Evolutionary conservation across 129 eudicot genomes (phyloP).

Genomic region (Tagetes erecta): DNA sequence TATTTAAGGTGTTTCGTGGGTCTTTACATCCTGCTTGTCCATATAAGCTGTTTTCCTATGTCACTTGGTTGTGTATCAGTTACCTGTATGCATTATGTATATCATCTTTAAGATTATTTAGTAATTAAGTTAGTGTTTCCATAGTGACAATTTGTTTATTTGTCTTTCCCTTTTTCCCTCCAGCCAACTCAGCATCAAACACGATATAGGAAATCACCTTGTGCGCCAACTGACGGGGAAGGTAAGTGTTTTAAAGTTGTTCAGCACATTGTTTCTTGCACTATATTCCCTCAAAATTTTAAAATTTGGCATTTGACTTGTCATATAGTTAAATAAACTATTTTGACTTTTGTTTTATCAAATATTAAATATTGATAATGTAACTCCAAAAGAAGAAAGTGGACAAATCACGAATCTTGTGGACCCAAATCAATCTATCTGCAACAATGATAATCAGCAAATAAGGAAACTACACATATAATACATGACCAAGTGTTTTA

Average conservation of each 20-base stretch:
- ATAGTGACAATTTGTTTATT: constrained; percentile 13
- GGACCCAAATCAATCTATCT: not conserved
- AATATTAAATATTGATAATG: not conserved
- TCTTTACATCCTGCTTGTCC: constrained; percentile 9
- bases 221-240: constrained; percentile 87
- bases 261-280: not conserved
- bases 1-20: not conserved
- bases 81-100: not conserved
- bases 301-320: not conserved
- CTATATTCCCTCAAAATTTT: constrained; percentile 4
- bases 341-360: not conserved
- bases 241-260: constrained; percentile 41
- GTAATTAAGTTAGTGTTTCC: not conserved
- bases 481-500: no score
- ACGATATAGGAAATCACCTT: constrained; percentile 83
- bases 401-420: not conserved
- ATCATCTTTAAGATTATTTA: constrained; percentile 8
- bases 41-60: constrained; percentile 1
- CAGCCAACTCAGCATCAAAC: constrained; percentile 99
- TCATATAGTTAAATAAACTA: not conserved
- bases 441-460: not conserved
- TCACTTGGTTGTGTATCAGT: constrained; percentile 3
- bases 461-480: no score
- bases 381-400: not conserved
- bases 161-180: constrained; percentile 21